Base-by-base conservation (phyloP, 2,329 filamentous ascomycete genomes). In the Fusarium sp. region DNA sequence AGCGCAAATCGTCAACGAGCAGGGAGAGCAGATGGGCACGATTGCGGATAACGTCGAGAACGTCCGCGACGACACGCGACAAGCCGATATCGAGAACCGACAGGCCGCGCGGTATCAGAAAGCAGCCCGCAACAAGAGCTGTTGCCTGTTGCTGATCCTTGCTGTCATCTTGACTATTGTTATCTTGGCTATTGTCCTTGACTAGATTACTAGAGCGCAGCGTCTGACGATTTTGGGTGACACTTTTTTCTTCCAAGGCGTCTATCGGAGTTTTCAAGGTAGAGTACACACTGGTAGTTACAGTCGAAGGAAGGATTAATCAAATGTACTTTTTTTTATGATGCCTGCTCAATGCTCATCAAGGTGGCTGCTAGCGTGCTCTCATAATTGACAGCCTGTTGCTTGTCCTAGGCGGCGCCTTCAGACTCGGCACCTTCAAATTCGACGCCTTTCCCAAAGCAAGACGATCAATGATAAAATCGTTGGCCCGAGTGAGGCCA, bases 1-100 rank as follows among this genome's bases (percentile, higher is more conserved):
- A n/a, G 95, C 94, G 42, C 93, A 97, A 75, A 97, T 99, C 75
- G 93, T 99, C 46, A 87, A 87, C 59, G 94, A 98, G 78, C 95
- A 99, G 78, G 95, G 95, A 46, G 91, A 92, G 68, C 87, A 91
- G 76, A 81, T 99, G 27, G 90, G 94, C 71, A 91, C 91, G 15
- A 96, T 99, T 70, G 88, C 88, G 61, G 89, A 92, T 68, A 97
- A 97, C 69, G 92, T 98, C 7, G 88, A 95, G 75, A 88, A 88
- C 61, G 91, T 93, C 41, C 85, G 89, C 59, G 87, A 89, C 56
- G 89, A 96, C 72, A 96, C 93, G 11, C 83, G 88, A 49, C 92
- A 92, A 35, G 96, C 94, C 37, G 92, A 97, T 74, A 77, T 88
- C 53, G 94, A 99, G 78, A 82, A 97, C 68, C 85, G 91, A 61